Conservation (phyloP, 768 basidiomycete species). For the Psilocybe sp. region DNA sequence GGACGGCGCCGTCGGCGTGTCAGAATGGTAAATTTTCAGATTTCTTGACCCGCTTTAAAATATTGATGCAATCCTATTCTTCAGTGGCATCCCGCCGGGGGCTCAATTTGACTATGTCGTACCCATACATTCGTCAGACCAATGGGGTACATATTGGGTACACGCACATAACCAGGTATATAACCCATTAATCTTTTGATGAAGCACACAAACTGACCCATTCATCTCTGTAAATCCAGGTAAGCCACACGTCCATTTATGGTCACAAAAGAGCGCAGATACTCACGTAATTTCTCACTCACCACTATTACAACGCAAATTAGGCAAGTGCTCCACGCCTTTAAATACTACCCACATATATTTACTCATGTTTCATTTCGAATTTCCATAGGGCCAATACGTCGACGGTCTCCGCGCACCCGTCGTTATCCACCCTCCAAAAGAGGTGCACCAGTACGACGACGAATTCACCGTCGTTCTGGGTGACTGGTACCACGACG, state of each 20-base stretch:
- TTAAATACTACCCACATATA: not conserved
- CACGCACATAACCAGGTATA: conserved; percentile 48
- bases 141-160: conserved; percentile 82
- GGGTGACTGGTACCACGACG: conserved; percentile 90
- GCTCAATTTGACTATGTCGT: conserved; percentile 72
- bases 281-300: too few relatives aligned
- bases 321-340: conserved; percentile 12
- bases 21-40: conserved; percentile 64
- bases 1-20: conserved; percentile 82
- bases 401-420: conserved; percentile 92
- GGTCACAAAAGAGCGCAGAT: too few relatives aligned
- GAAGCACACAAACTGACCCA: too few relatives aligned
- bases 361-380: not conserved
- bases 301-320: too few relatives aligned
- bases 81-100: conserved; percentile 76
- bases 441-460: conserved; percentile 75
- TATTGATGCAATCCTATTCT: not conserved
- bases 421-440: conserved; percentile 67
- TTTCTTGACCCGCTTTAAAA: not conserved
- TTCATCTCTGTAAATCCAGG: too few relatives aligned
- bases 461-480: conserved; percentile 87
- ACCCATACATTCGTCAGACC: conserved; percentile 62
- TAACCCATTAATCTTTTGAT: too few relatives aligned
- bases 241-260: too few relatives aligned
- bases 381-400: conserved; percentile 67